Percentiles rank a stretch among this genome's conserved stretches.
Evolutionary conservation across 2,329 filamentous ascomycete species (phyloP).

Genomic region (Moelleriella libera): DNA sequence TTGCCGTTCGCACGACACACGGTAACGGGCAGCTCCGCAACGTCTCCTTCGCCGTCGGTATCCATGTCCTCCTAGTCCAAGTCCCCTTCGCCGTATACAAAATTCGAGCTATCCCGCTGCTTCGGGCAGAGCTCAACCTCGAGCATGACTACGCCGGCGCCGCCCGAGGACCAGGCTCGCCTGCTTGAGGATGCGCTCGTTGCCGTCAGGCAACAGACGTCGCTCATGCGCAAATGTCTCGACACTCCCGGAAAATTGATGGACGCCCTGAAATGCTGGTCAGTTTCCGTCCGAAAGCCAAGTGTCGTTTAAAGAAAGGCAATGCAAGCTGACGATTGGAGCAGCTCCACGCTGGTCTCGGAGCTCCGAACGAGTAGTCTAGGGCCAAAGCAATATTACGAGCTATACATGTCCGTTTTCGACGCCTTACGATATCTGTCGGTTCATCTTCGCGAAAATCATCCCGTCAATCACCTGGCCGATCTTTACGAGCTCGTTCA

Average conservation of each 20-base stretch:
- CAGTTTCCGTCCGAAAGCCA: constrained; percentile 21
- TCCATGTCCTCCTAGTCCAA: constrained; percentile 6
- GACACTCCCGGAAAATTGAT: constrained; percentile 97
- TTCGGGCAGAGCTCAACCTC: constrained; percentile 10
- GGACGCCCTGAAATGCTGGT: constrained; percentile 99
- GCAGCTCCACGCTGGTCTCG: constrained; percentile 92
- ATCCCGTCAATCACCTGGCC: constrained; percentile 93
- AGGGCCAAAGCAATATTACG: constrained; percentile 99
- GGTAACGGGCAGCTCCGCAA: not conserved
- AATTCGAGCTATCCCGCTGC: constrained; percentile 17
- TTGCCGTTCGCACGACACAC: no score
- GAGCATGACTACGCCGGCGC: constrained; percentile 39
- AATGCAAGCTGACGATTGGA: constrained; percentile 4
- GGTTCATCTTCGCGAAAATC: constrained; percentile 90
- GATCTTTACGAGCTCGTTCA: constrained; percentile 96
- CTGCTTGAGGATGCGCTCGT: constrained; percentile 94
- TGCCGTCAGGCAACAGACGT: constrained; percentile 93
- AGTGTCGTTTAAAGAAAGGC: not conserved
- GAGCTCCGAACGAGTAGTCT: constrained; percentile 93
- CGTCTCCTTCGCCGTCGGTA: not conserved
- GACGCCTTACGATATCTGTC: constrained; percentile 94
- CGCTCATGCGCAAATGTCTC: constrained; percentile 92
- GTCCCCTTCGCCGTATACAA: constrained; percentile 6
- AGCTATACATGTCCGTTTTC: constrained; percentile 98
- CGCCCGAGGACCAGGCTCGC: constrained; percentile 70